Percentiles rank a stretch among this genome's conserved stretches.
phyloP scores from a whole-genome alignment of 2,329 filamentous ascomycete species.

The Trichoderma afroharzianum region DNA sequence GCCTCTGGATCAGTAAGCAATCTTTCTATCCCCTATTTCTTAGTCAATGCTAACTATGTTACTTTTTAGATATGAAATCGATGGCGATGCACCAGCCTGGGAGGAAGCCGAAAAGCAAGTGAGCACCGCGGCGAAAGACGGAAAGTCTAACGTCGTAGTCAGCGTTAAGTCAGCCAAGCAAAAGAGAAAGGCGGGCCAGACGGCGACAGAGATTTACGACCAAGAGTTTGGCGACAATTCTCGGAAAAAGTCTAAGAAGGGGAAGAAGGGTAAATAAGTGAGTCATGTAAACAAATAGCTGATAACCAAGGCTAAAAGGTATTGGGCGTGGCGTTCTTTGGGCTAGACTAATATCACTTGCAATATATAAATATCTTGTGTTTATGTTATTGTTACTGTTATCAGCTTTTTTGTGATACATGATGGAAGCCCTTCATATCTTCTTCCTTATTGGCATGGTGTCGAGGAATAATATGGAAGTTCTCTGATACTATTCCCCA shows the following conservation, averaged over 20 bases:
- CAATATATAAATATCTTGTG: not conserved
- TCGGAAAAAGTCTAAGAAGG: constrained; percentile 54
- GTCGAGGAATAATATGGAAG: not conserved
- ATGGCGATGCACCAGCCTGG: constrained; percentile 60
- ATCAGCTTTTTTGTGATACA: no score
- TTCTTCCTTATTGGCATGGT: not conserved
- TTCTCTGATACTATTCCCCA: not conserved
- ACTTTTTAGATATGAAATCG: constrained; percentile 57
- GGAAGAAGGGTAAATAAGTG: constrained; percentile 26
- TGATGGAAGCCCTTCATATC: no score
- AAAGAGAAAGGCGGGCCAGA: constrained; percentile 68
- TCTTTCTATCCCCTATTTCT: not conserved
- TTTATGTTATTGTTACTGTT: not conserved
- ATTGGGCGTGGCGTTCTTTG: constrained; percentile 11
- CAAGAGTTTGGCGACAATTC: constrained; percentile 55
- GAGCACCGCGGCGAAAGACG: constrained; percentile 50
- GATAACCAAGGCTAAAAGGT: not conserved
- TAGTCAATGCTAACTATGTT: not conserved
- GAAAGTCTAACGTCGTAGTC: constrained; percentile 61
- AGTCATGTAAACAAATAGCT: constrained; percentile 1
- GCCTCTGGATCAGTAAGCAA: constrained; percentile 66
- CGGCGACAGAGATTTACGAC: constrained; percentile 62
- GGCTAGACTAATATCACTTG: constrained; percentile 2
- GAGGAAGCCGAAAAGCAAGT: constrained; percentile 74
- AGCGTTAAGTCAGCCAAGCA: constrained; percentile 75